phyloP scores from a whole-genome alignment of 1,284 basidiomycete genomes.

The Athelia sp. region DNA sequence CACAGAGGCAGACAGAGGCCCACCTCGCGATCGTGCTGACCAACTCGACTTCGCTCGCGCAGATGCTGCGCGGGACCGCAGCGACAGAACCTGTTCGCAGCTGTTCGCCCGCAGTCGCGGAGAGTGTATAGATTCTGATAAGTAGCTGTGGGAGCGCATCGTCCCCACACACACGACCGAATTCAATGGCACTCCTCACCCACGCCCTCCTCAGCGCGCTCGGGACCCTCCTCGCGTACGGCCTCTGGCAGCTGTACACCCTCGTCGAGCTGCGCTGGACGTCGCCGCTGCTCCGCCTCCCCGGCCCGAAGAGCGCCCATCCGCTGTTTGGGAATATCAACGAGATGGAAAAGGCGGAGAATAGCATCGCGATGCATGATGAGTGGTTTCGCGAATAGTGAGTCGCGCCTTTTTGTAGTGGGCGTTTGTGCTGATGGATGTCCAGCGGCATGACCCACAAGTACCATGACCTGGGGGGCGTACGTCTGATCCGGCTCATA shows the following conservation, averaged over 20 bases:
- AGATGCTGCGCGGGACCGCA: too few species aligned
- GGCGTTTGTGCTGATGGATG: too few species aligned
- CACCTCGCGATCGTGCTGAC: too few species aligned
- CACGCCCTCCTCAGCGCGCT: conserved; percentile 9
- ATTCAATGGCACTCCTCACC: too few species aligned
- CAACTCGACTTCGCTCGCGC: too few species aligned
- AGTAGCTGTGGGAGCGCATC: too few species aligned
- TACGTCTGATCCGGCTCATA: conserved; percentile 20
- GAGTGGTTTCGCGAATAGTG: conserved; percentile 45
- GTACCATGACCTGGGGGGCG: conserved; percentile 41
- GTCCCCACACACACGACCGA: too few species aligned
- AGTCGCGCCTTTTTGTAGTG: background rate
- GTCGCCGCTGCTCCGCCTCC: conserved; percentile 41
- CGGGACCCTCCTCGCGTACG: conserved; percentile 18
- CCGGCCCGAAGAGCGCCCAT: conserved; percentile 44
- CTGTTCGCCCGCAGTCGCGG: too few species aligned
- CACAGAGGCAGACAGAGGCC: too few species aligned
- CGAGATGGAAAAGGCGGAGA: conserved; percentile 38
- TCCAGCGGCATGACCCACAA: conserved; percentile 43
- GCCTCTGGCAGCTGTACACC: conserved; percentile 23
- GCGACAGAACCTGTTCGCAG: too few species aligned
- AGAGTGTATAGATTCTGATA: too few species aligned
- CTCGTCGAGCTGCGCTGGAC: conserved; percentile 23
- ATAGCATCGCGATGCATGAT: conserved; percentile 37
- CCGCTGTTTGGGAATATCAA: conserved; percentile 49